phyloP scores from a whole-genome alignment of 1,284 basidiomycete species.

The Leccinum pallidistipes region DNA sequence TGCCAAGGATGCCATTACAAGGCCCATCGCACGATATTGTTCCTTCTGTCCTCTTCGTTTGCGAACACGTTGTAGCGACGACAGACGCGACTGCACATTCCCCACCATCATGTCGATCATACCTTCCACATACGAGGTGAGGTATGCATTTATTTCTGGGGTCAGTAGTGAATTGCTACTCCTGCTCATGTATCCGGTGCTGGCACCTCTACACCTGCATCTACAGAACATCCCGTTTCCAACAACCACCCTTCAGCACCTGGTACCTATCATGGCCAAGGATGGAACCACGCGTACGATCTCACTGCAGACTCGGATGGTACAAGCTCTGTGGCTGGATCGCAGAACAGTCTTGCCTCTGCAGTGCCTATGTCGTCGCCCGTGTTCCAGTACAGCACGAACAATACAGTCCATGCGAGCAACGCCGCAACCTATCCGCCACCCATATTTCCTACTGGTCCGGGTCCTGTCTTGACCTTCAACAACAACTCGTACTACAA shows the following conservation, averaged over 20 bases:
- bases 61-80: background rate
- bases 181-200: background rate
- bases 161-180: too few species aligned
- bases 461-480: background rate
- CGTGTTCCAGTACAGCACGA: background rate
- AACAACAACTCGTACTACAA: background rate
- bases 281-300: too few species aligned
- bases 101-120: background rate
- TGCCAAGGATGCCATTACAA: too few species aligned
- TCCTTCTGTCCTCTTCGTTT: background rate
- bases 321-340: background rate
- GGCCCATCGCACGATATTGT: background rate
- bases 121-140: background rate
- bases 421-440: background rate
- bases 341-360: background rate
- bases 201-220: background rate
- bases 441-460: background rate
- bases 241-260: background rate
- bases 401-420: background rate
- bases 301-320: background rate
- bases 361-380: background rate
- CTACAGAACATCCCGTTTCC: background rate
- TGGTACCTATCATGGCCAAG: background rate
- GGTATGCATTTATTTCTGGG: too few species aligned
- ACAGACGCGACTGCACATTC: background rate